phyloP scores from a whole-genome alignment of 2,329 filamentous ascomycete genomes.

The Fusarium anguioides region DNA sequence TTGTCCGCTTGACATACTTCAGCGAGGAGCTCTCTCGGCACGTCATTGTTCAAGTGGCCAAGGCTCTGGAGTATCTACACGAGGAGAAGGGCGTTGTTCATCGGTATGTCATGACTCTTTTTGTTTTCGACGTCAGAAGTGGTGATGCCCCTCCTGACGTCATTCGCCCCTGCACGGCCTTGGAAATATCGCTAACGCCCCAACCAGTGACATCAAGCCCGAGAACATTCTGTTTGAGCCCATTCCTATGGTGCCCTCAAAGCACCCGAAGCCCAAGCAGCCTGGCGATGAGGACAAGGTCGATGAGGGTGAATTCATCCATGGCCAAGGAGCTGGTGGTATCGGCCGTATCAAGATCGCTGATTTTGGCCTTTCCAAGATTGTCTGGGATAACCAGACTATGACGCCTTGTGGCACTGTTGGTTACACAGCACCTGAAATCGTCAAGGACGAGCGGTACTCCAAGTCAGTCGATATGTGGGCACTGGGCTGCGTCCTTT shows the following conservation, averaged over 20 bases:
- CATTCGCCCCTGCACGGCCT: constrained; percentile 38
- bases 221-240: constrained; percentile 97
- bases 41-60: constrained; percentile 94
- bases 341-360: constrained; percentile 98
- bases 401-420: constrained; percentile 99
- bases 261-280: constrained; percentile 80
- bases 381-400: constrained; percentile 97
- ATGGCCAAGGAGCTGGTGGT: constrained; percentile 83
- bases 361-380: constrained; percentile 96
- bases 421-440: constrained; percentile 97
- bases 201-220: constrained; percentile 90
- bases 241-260: constrained; percentile 82
- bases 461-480: constrained; percentile 99
- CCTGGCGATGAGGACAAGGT: constrained; percentile 97
- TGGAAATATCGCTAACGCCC: constrained; percentile 36
- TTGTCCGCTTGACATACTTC: constrained; percentile 97
- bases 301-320: constrained; percentile 93
- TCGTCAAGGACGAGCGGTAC: constrained; percentile 98
- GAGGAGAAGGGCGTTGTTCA: constrained; percentile 96
- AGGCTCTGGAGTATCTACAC: constrained; percentile 92
- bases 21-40: constrained; percentile 95
- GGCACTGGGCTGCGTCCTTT: constrained; percentile 95
- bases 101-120: constrained; percentile 71
- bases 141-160: constrained; percentile 47
- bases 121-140: constrained; percentile 3